Conservation (phyloP, 2,329 filamentous ascomycete species). For the Stagonosporopsis rhizophila region DNA sequence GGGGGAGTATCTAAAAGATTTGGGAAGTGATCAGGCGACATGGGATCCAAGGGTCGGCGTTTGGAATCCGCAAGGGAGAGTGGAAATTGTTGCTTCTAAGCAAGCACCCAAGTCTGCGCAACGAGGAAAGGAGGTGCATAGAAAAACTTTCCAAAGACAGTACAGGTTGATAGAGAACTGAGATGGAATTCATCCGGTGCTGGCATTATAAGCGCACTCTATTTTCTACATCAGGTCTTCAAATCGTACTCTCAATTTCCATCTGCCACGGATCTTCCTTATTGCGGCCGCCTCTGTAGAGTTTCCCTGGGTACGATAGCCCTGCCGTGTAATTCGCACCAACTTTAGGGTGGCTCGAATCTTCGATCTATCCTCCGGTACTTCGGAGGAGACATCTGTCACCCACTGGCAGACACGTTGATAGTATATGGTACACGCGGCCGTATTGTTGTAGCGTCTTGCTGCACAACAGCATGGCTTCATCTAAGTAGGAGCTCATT, state of each 20-base stretch:
- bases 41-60: background rate
- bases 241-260: too few species aligned
- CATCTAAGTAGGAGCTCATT: background rate
- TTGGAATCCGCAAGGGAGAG: slow-evolving; percentile 1
- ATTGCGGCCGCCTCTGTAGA: too few species aligned
- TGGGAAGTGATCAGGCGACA: background rate
- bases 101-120: background rate
- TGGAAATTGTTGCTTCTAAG: slow-evolving; percentile 4
- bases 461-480: background rate
- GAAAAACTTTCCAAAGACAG: background rate
- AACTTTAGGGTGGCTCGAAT: too few species aligned
- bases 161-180: background rate
- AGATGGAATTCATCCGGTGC: background rate
- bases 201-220: background rate
- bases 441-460: background rate
- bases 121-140: background rate
- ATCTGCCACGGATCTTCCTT: too few species aligned
- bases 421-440: background rate
- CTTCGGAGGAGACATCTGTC: too few species aligned
- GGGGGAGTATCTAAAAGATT: background rate
- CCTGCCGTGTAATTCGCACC: too few species aligned
- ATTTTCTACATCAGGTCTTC: too few species aligned
- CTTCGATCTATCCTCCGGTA: too few species aligned
- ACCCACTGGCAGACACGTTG: too few species aligned
- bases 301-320: too few species aligned